A percentile compares a stretch with the other conserved stretches of the same genome.
Evolutionary conservation across 768 basidiomycete genomes (phyloP).

Genomic region (Leccinum fibrillosum): DNA sequence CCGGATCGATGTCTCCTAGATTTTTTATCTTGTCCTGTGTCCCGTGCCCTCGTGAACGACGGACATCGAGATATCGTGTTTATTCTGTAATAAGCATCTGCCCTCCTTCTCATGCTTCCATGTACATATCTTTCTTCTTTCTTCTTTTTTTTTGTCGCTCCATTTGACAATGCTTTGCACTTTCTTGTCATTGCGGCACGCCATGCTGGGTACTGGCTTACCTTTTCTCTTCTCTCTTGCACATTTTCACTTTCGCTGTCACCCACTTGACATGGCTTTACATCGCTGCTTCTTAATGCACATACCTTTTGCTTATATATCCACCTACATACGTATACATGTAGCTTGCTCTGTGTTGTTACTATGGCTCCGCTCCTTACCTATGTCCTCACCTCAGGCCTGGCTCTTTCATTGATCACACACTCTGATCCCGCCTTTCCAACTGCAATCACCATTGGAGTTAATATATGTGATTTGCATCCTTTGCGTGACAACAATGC

Average conservation of each 20-base stretch:
- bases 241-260: background rate
- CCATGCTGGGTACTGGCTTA: constrained; percentile 17
- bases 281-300: background rate
- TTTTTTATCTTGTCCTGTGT: background rate
- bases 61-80: background rate
- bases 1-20: constrained; percentile 9
- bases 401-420: background rate
- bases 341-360: constrained; percentile 6
- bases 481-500: background rate
- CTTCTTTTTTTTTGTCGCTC: background rate
- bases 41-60: background rate
- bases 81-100: constrained; percentile 5
- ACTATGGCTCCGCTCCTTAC: background rate
- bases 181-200: constrained; percentile 4
- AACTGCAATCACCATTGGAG: background rate
- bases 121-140: constrained; percentile 6
- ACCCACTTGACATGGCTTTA: constrained; percentile 16
- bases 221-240: background rate
- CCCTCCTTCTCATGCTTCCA: constrained; percentile 9
- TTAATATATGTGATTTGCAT: background rate
- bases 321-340: background rate
- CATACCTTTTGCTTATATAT: background rate
- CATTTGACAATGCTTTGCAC: constrained; percentile 2
- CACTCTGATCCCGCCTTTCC: background rate
- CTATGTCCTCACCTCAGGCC: background rate